Percentiles rank a stretch among this genome's conserved stretches.
Evolutionary conservation across 345 rosid genomes (phyloP).

Genomic region (Populus pruinosa): DNA sequence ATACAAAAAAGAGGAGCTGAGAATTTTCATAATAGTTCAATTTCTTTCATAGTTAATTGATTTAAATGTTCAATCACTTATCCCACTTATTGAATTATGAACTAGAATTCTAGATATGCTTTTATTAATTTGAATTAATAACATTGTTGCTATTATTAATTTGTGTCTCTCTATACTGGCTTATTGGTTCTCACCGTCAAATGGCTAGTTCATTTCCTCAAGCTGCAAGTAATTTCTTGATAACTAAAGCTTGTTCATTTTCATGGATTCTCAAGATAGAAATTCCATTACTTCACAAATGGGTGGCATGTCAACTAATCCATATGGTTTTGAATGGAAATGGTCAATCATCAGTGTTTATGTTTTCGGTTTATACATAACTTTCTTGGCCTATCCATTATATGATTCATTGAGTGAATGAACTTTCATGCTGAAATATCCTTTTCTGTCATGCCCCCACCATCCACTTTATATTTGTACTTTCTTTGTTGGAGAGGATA

Average conservation of each 20-base stretch:
- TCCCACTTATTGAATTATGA: too few species aligned
- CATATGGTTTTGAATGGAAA: neutral
- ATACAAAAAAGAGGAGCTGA: neutral
- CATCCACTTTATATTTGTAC: neutral
- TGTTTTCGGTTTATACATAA: neutral
- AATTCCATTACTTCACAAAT: neutral
- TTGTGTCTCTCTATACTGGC: neutral
- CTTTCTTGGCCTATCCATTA: neutral
- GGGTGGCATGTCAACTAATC: neutral
- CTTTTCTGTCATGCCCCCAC: neutral
- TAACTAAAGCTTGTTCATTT: neutral
- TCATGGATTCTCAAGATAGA: neutral
- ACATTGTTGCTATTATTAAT: neutral
- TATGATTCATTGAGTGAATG: neutral
- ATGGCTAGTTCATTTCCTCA: neutral
- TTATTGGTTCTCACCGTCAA: neutral
- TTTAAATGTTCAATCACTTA: too few species aligned
- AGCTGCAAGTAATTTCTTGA: neutral
- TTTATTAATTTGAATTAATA: too few species aligned
- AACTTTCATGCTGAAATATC: neutral
- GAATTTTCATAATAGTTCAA: neutral
- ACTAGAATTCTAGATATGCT: too few species aligned
- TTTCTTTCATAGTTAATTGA: too few species aligned
- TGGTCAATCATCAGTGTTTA: neutral
- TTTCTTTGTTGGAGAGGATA: neutral